phyloP scores from a whole-genome alignment of 495 filamentous ascomycete genomes.

The Penicillium desertorum region DNA sequence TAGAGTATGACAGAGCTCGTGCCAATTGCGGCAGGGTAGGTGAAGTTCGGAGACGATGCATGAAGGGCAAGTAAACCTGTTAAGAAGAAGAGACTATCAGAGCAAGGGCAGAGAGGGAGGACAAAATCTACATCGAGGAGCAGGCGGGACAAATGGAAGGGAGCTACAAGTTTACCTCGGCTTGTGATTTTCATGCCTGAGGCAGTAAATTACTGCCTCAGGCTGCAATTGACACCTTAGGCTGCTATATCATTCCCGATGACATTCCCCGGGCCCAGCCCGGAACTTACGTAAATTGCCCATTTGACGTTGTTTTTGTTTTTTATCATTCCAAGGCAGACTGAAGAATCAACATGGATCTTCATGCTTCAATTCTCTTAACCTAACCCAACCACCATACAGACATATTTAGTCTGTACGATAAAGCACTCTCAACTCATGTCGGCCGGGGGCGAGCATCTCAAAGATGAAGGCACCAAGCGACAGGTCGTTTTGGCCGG shows the following conservation, averaged over 20 bases:
- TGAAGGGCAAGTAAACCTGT: not conserved
- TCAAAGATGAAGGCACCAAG: conserved; percentile 92
- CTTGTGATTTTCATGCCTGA: not conserved
- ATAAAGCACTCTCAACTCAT: conserved; percentile 51
- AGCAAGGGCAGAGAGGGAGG: not conserved
- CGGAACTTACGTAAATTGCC: conserved; percentile 6
- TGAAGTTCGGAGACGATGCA: conserved; percentile 15
- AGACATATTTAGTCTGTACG: not conserved
- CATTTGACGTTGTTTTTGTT: not conserved
- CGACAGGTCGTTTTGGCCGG: conserved; percentile 81
- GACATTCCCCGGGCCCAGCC: not conserved
- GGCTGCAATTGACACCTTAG: not conserved
- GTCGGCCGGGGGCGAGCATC: conserved; percentile 70
- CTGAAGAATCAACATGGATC: not conserved
- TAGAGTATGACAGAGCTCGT: conserved; percentile 4
- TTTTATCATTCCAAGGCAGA: not conserved
- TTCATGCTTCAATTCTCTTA: not conserved
- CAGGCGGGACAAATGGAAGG: not conserved
- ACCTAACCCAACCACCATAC: not conserved
- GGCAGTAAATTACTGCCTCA: not conserved
- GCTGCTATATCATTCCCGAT: not conserved
- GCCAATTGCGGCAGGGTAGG: conserved; percentile 10
- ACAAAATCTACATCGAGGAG: not conserved
- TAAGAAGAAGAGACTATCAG: not conserved
- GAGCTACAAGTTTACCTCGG: conserved; percentile 4